Conservation (phyloP, 2,329 filamentous ascomycete genomes). For the Fusarium sp. region DNA sequence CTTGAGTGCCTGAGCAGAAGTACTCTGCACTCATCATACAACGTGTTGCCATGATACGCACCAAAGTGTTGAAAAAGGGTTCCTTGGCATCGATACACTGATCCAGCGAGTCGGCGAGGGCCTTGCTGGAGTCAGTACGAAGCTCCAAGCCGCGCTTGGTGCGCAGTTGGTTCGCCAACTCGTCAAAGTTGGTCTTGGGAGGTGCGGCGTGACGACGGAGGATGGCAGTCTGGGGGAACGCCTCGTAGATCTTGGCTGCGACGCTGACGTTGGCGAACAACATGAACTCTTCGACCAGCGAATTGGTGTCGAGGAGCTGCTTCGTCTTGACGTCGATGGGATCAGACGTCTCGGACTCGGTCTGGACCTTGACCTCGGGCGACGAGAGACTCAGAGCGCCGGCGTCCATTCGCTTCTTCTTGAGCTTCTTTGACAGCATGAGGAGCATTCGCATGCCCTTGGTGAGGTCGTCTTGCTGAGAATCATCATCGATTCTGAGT, state of each 20-base stretch:
- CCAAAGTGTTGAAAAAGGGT: slow-evolving; percentile 97
- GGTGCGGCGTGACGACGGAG: slow-evolving; percentile 91
- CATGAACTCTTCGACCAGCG: slow-evolving; percentile 99
- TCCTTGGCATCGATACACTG: slow-evolving; percentile 78
- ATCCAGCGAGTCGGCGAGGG: slow-evolving; percentile 93
- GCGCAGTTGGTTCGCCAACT: slow-evolving; percentile 87
- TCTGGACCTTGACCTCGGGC: slow-evolving; percentile 96
- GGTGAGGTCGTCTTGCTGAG: slow-evolving; percentile 88
- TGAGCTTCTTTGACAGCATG: slow-evolving; percentile 88
- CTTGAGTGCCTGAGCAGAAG: slow-evolving; percentile 92
- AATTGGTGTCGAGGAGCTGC: slow-evolving; percentile 92
- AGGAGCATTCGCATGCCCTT: slow-evolving; percentile 86
- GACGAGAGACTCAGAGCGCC: slow-evolving; percentile 94
- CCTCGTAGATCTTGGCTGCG: slow-evolving; percentile 84
- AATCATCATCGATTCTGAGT: slow-evolving; percentile 86
- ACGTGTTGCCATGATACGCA: slow-evolving; percentile 95
- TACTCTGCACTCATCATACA: slow-evolving; percentile 99
- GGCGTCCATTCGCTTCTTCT: slow-evolving; percentile 94
- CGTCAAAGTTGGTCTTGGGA: slow-evolving; percentile 95
- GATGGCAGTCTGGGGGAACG: slow-evolving; percentile 94
- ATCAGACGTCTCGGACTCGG: slow-evolving; percentile 94
- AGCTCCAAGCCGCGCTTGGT: slow-evolving; percentile 84
- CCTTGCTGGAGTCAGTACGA: slow-evolving; percentile 83
- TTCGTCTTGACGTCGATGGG: slow-evolving; percentile 97
- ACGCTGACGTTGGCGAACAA: slow-evolving; percentile 96